Evolutionary conservation across 495 filamentous ascomycete genomes (phyloP), one percentile per base, ranked within the genome.

Genomic region (Trichoderma erinaceum): DNA sequence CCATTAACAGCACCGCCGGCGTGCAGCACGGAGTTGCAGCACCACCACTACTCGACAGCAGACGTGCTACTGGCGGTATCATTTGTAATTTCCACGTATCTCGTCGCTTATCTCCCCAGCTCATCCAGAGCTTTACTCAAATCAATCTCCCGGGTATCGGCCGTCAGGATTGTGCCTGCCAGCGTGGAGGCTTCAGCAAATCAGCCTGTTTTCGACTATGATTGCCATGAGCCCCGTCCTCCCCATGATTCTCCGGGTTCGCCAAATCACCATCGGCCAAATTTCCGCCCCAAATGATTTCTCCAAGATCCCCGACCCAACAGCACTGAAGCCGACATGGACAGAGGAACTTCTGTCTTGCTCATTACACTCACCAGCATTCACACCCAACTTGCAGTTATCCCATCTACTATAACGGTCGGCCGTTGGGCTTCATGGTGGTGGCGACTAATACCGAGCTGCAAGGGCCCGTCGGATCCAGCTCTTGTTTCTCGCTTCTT

Each of bases 51-150:
- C 21, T 18, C 15, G 5, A 48, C n/a, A 48, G 15, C 15, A n/a
- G 44, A 18, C n/a, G 44, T 48, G 44, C 44, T 58, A 27, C 16
- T 61, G 12, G 56, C 25, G 3, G 25, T 18, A 35, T 61, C 56
- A 61, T 61, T 32, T 61, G 23, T 61, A 61, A 61, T 61, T 61
- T 61, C 56, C 56, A 61, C 29, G 56, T 61, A 61, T 61, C 56
- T 32, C 16, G 27, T 61, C 56, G 56, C 56, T 61, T 61, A 61
- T 61, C 56, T 27, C 56, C 25, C 23, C 35, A 38, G 8, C 7
- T 15, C 23, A 61, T 12, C 56, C 11, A 61, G 56, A 61, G 13
- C 6, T 18, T 32, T 25, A 13, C 11, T 32, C 56, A 15, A 32
- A 10, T 6, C 56, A 61, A 61, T 61, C 56, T 61, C 25, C 56